These are phyloP conservation scores for Setaria viridis DNA, from an alignment of 202 grass and related monocot species.

Conservation along the genomic window DNA sequence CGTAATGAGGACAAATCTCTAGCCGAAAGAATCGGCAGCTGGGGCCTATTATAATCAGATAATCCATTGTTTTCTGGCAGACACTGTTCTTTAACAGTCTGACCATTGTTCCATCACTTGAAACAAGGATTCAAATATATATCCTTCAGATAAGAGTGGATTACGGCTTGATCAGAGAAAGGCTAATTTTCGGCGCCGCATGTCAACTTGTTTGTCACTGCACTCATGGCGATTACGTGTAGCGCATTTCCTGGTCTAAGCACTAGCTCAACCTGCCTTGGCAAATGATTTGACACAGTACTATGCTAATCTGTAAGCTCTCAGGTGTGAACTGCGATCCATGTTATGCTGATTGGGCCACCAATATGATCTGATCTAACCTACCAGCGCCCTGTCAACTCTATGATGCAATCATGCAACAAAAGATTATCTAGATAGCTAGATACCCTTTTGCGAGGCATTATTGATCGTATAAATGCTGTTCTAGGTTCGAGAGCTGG, in stretches of 20 bases:
- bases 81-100: conserved; percentile 33
- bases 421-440: conserved; percentile 40
- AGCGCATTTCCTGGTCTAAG: conserved; percentile 31
- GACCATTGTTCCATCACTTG: conserved; percentile 2
- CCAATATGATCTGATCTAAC: background rate
- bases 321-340: conserved; percentile 30
- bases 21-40: conserved; percentile 48
- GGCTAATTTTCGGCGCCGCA: conserved; percentile 48
- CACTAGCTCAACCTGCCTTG: conserved; percentile 10
- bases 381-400: conserved; percentile 31
- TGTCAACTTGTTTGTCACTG: conserved; percentile 38
- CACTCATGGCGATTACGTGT: conserved; percentile 39
- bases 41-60: conserved; percentile 44
- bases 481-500: conserved; percentile 44
- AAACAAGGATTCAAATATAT: conserved; percentile 16
- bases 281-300: conserved; percentile 21
- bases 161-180: conserved; percentile 34
- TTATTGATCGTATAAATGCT: conserved; percentile 48
- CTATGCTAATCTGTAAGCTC: background rate
- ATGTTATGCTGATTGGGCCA: conserved; percentile 33
- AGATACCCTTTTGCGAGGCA: conserved; percentile 42
- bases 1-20: conserved; percentile 50
- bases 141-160: conserved; percentile 26
- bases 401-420: conserved; percentile 7
- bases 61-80: conserved; percentile 15